Base-by-base conservation (phyloP, 1,284 basidiomycete genomes). In the Leccinum colubrinum region DNA sequence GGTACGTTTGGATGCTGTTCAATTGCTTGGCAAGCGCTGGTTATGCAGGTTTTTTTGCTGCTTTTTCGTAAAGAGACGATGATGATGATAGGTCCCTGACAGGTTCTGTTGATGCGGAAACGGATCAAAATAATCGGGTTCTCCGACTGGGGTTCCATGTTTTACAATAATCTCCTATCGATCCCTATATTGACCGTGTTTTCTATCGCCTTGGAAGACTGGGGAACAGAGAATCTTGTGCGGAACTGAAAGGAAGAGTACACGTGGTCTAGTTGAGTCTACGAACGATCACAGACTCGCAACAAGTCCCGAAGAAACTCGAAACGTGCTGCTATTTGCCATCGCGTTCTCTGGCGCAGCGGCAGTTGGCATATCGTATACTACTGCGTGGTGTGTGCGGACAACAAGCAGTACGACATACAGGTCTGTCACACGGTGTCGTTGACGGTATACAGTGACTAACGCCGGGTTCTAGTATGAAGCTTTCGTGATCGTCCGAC, bases 111-210 rank as follows among this genome's bases (percentile, higher is more conserved):
- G 59, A 99, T 99, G 97, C 88, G 97, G 65, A 98, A 97, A 77
- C 86, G 92, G 62, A 99, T 99, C 82, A 99, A 99, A 81, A 76
- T 85, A 50, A 98, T 95, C n/a, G 94, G 94, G 46, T 99, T 99
- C 81, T 97, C 95, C 64, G 97, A 99, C 74, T 98, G 95, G 96
- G 97, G 99, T 74, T 93, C 96, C 27, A 98, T 99, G 97, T 98
- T 95, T 79, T 99, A 98, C 82, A 98, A 98, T 82, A 99, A 99
- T 78, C 77, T 98, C 58, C 82, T 99, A 56, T 97, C 94, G 39
- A 95, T 99, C 68, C 95, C 97, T 50, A 87, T 98, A 41, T 81
- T 99, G 50, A 81, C 86, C 46, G 68, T 95, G 62, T 93, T 91
- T 73, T 97, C 95, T 14, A 72, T 99, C 65, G 68, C 96, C 59